Evolutionary conservation across 345 rosid genomes (phyloP), one percentile per base, ranked within the genome.

Genomic region (Noccaea bulbosa): DNA sequence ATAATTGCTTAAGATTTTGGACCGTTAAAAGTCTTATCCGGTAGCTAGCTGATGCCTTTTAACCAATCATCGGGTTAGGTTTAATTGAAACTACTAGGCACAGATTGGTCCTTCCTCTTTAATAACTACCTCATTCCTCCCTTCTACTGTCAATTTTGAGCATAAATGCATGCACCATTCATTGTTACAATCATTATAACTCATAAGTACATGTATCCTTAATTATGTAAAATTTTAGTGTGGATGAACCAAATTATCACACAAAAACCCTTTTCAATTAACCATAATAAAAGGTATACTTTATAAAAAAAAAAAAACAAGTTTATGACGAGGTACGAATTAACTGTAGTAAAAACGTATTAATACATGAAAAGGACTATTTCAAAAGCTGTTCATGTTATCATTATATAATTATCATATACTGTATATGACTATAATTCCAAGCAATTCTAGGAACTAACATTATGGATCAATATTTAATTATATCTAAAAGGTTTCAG

Each of bases 81-180:
- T 67, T 41, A 32, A 54, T 17, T 32, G 22, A 53, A 41, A 32
- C 71, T 32, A 32, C 71, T 32, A 33, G 53, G 22, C 72, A 44
- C 20, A 48, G 44, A 17, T 11, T 16, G 71, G 62, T 45, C 64
- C 37, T 55, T 68, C 20, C 27, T 34, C 11, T 34, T 9, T 34
- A 35, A 12, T 68, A 68, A 52, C 27, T 14, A 34, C 71, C 56
- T 38, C 11, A 65, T 51, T 24, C n/a, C 11, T 47, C 51, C 33
- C 30, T 24, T 27, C 27, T 20, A 24, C 37, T 41, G 20, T 53
- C 46, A 45, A 33, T 20, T 17, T 32, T 55, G 11, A 17, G n/a
- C 63, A 32, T 33, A 55, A 8, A 56, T 34, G 27, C 61, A 56
- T 35, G 16, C 1, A 48, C 52, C 62, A 67, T 53, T 50, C 10